phyloP scores from a whole-genome alignment of 495 filamentous ascomycete species.

The Podospora pseudopauciseta region DNA sequence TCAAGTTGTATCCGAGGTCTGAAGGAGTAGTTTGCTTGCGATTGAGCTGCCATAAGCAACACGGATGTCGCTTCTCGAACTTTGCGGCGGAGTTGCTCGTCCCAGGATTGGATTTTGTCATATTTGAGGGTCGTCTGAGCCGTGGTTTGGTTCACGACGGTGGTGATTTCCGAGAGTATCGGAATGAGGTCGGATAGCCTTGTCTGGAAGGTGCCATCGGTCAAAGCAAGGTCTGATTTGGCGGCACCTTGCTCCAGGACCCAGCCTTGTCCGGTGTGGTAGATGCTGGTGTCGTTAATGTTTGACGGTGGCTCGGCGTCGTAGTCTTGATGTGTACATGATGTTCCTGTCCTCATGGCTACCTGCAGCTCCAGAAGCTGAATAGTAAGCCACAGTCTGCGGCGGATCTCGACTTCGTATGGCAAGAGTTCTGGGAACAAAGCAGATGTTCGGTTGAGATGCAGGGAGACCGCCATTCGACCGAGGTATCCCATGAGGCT shows the following conservation, averaged over 20 bases:
- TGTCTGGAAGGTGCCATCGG: slow-evolving; percentile 27
- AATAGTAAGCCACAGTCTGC: slow-evolving; percentile 41
- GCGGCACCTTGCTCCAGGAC: slow-evolving; percentile 8
- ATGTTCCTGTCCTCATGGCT: slow-evolving; percentile 37
- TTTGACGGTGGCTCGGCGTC: slow-evolving; percentile 22
- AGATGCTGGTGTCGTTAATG: slow-evolving; percentile 24
- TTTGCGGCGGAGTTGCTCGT: slow-evolving; percentile 18
- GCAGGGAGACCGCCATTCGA: slow-evolving; percentile 24
- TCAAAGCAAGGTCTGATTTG: slow-evolving; percentile 1
- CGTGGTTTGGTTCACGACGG: slow-evolving; percentile 24
- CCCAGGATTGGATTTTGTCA: slow-evolving; percentile 18
- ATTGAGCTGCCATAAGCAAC: neutral
- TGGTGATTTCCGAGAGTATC: slow-evolving; percentile 17
- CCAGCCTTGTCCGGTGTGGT: slow-evolving; percentile 23
- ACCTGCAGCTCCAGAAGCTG: slow-evolving; percentile 38
- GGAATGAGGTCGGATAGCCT: slow-evolving; percentile 21
- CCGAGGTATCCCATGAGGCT: slow-evolving; percentile 25
- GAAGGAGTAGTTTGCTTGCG: slow-evolving; percentile 6
- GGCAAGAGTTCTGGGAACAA: slow-evolving; percentile 43
- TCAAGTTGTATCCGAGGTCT: slow-evolving; percentile 17
- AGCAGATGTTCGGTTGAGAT: slow-evolving; percentile 22
- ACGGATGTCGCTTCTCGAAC: slow-evolving; percentile 19
- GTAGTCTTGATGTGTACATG: slow-evolving; percentile 17
- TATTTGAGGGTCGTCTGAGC: slow-evolving; percentile 8
- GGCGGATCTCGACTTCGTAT: slow-evolving; percentile 42